Percentiles rank a stretch among this genome's conserved stretches.
Conservation (phyloP, 495 filamentous ascomycete species). For the Neurospora sp. region DNA sequence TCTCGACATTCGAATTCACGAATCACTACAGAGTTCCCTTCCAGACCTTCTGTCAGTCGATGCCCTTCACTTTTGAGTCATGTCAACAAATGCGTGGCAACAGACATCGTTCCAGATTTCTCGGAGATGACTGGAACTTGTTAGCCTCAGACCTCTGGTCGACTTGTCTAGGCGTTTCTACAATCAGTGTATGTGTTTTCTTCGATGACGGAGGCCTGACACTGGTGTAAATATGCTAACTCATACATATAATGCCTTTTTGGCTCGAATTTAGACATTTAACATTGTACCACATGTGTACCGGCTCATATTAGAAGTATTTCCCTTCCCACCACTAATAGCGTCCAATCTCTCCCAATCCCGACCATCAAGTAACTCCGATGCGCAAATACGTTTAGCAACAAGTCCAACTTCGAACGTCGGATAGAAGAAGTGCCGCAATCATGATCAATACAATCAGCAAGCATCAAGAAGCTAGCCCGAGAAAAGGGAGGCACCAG, state of each 20-base stretch:
- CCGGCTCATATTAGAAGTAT: no score
- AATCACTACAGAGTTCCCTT: not conserved
- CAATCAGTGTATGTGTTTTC: no score
- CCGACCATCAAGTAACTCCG: not conserved
- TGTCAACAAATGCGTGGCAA: not conserved
- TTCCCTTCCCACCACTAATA: not conserved
- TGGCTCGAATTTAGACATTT: no score
- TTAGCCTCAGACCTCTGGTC: no score
- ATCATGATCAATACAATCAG: not conserved
- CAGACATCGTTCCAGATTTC: not conserved
- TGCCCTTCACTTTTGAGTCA: not conserved
- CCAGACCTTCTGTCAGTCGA: not conserved
- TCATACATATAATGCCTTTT: no score
- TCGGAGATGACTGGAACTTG: not conserved
- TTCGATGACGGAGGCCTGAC: no score
- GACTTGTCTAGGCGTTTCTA: no score
- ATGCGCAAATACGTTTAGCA: not conserved
- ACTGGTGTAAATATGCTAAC: no score
- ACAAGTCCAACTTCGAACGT: not conserved
- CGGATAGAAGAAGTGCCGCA: not conserved
- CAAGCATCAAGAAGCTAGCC: not conserved
- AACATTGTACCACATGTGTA: no score
- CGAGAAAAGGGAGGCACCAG: not conserved
- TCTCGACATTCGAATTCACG: no score
- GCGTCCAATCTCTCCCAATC: not conserved